Conservation (phyloP, 2,329 filamentous ascomycete species). For the Fusarium incarnatum region DNA sequence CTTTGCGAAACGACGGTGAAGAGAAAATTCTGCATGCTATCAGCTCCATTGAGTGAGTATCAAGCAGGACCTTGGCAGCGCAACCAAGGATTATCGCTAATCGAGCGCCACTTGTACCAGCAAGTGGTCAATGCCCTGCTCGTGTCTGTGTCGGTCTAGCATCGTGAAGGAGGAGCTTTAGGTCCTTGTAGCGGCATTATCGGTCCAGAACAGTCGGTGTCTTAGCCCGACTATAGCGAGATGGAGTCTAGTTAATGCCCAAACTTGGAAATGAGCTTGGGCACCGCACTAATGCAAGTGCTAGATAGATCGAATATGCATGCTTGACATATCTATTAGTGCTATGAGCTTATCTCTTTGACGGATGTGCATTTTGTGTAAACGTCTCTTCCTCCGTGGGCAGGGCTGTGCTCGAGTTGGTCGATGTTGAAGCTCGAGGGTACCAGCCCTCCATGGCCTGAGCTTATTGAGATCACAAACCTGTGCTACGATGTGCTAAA, state of each 20-base stretch:
- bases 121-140: not conserved
- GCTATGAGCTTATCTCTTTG: not conserved
- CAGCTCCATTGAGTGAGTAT: not conserved
- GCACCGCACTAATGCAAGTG: not conserved
- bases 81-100: conserved; percentile 7
- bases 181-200: not conserved
- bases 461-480: not conserved
- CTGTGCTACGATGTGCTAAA: too few relatives aligned
- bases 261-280: not conserved
- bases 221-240: not conserved
- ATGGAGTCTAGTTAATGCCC: not conserved
- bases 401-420: not conserved
- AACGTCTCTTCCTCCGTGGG: not conserved
- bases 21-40: not conserved
- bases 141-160: not conserved
- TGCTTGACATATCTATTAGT: not conserved
- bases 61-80: not conserved
- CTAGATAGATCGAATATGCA: not conserved
- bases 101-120: not conserved
- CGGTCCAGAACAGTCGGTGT: not conserved
- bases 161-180: not conserved
- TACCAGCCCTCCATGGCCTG: not conserved
- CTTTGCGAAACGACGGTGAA: conserved; percentile 1
- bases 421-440: not conserved
- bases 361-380: not conserved